Conservation (phyloP, 768 basidiomycete species). For the Boletus reticuloceps region DNA sequence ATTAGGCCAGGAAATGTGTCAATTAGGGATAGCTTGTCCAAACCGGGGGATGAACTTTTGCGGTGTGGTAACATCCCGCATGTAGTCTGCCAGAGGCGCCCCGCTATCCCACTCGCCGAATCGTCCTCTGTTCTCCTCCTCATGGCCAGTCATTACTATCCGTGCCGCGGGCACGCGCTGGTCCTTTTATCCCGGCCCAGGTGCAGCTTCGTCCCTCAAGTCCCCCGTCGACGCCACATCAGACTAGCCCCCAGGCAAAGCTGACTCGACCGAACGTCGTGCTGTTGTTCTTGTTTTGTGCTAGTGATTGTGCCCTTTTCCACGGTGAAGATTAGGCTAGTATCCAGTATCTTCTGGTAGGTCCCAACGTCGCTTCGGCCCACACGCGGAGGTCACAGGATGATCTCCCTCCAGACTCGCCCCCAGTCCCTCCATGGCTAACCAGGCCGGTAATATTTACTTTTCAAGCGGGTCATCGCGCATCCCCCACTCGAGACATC, state of each 20-base stretch:
- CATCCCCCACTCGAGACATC: slow-evolving; percentile 8
- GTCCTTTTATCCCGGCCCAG: slow-evolving; percentile 29
- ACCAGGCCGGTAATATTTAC: slow-evolving; percentile 16
- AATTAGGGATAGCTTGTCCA: slow-evolving; percentile 28
- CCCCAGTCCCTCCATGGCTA: slow-evolving; percentile 17
- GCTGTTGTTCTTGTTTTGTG: slow-evolving; percentile 11
- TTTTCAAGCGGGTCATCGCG: slow-evolving; percentile 11
- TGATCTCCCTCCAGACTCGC: slow-evolving; percentile 19
- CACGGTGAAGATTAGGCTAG: slow-evolving; percentile 27
- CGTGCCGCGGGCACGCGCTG: slow-evolving; percentile 23
- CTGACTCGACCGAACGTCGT: neutral
- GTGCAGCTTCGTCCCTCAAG: slow-evolving; percentile 1
- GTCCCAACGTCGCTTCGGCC: slow-evolving; percentile 11
- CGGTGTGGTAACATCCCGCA: slow-evolving; percentile 25
- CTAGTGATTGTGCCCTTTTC: slow-evolving; percentile 22
- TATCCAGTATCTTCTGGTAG: slow-evolving; percentile 17
- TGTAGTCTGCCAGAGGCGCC: slow-evolving; percentile 14
- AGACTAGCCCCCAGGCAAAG: neutral
- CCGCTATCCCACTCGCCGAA: slow-evolving; percentile 19
- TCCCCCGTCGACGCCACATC: slow-evolving; percentile 5
- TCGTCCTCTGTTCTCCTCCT: slow-evolving; percentile 24
- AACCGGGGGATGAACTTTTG: slow-evolving; percentile 24
- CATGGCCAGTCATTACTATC: slow-evolving; percentile 26
- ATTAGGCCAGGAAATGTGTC: slow-evolving; percentile 27
- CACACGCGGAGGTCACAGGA: slow-evolving; percentile 13